Evolutionary conservation across 2,329 filamentous ascomycete genomes (phyloP), one percentile per base, ranked within the genome.

Genomic region (Rutstroemia sp.): DNA sequence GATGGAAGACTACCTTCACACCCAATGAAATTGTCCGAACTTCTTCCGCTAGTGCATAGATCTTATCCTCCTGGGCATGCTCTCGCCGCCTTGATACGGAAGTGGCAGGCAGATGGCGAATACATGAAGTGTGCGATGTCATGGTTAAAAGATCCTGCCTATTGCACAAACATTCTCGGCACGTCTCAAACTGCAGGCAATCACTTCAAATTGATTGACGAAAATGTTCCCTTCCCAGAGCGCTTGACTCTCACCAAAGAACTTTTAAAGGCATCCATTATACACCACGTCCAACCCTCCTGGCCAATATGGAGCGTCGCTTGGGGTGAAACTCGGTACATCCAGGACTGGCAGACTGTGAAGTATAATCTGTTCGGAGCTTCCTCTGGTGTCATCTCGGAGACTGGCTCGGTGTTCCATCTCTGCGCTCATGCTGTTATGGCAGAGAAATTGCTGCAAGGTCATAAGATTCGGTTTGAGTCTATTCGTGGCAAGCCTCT

Each of bases 191-290:
- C 54, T 27, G 50, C 54, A 17, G 57, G 60, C 4, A 57, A 59
- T 21, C 40, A 63, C 8, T 64, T 64, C 38, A 53, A 61, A 19
- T 25, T 62, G 16, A 61, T 64, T 19, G 61, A 62, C 30, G 54
- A 57, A 9, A 54, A 58, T 27, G 61, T 64, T 27, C 56, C 61
- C 25, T 44, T 39, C 2, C 46, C 61, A 9, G 60, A 64, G 39
- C 58, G 60, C 16, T 46, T 63, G 21, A 27, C 52, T 21, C 44
- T 62, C 16, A 57, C 57, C 25, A 64, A 63, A 39, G n/a, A 48
- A 3, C 56, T 64, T 16, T 58, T 64, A 4, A 57, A 60, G 38
- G 45, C 56, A 51, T 56, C 53, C 6, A 51, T 56, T 39, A 19
- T 51, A 17, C 47, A 56, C 14, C 25, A 45, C 5, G 27, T 51